A percentile compares a stretch with the other conserved stretches of the same genome.
phyloP scores from a whole-genome alignment of 805 yeast species.

The Cyberlindnera suaveolens region DNA sequence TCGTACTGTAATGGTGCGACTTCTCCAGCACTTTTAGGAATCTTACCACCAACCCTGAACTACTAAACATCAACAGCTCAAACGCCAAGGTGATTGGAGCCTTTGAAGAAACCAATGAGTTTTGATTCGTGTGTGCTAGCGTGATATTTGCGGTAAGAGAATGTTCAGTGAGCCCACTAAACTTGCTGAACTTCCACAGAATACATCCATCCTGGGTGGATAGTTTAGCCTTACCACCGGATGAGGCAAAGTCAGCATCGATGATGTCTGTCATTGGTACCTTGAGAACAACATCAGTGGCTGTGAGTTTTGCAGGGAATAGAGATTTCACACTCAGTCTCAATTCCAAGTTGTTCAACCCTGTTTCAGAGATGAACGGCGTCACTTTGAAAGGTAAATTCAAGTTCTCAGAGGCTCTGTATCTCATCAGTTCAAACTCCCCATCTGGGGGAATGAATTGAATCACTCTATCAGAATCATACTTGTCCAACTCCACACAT shows the following conservation, averaged over 20 bases:
- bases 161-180: conserved; percentile 60
- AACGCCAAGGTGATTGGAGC: conserved; percentile 76
- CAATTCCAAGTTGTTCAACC: conserved; percentile 43
- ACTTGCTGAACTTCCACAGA: conserved; percentile 65
- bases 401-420: conserved; percentile 52
- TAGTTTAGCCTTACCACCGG: conserved; percentile 65
- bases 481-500: conserved; percentile 69
- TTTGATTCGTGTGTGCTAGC: conserved; percentile 14
- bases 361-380: conserved; percentile 45
- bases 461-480: conserved; percentile 58
- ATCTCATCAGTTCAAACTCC: conserved; percentile 74
- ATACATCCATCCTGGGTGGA: conserved; percentile 59
- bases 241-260: conserved; percentile 36
- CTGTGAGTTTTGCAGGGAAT: conserved; percentile 50
- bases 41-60: conserved; percentile 71
- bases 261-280: conserved; percentile 69
- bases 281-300: conserved; percentile 55
- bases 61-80: conserved; percentile 63
- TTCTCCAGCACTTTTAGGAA: conserved; percentile 60
- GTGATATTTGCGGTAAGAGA: conserved; percentile 52
- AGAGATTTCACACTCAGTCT: conserved; percentile 57
- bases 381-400: conserved; percentile 65
- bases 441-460: conserved; percentile 87
- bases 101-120: conserved; percentile 27
- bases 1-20: conserved; percentile 51